Evolutionary conservation across 2,329 filamentous ascomycete genomes (phyloP).

Genomic region (Hysterium pulicare): DNA sequence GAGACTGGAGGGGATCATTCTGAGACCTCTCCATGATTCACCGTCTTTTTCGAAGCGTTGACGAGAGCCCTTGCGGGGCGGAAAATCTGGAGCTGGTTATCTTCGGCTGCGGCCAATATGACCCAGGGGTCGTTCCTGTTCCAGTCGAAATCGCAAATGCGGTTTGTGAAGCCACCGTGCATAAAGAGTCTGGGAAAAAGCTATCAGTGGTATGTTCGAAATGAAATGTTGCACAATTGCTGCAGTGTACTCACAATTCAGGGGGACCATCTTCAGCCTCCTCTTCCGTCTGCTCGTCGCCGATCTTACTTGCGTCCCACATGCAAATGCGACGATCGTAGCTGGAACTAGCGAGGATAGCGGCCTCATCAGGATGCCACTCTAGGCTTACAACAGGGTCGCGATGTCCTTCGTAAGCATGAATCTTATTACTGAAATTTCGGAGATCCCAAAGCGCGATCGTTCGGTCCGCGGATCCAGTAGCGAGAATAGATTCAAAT

Average conservation of each 20-base stretch:
- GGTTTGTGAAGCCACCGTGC: slow-evolving; percentile 97
- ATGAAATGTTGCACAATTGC: background rate
- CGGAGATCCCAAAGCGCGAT: slow-evolving; percentile 94
- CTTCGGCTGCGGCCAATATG: slow-evolving; percentile 90
- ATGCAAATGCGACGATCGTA: slow-evolving; percentile 93
- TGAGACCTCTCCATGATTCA: slow-evolving; percentile 38
- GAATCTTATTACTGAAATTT: slow-evolving; percentile 84
- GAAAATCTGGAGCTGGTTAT: slow-evolving; percentile 92
- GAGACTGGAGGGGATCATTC: slow-evolving; percentile 18
- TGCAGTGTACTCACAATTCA: slow-evolving; percentile 68
- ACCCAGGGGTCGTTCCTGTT: slow-evolving; percentile 97
- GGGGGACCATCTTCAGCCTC: slow-evolving; percentile 93
- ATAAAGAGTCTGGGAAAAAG: slow-evolving; percentile 71
- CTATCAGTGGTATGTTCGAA: slow-evolving; percentile 18
- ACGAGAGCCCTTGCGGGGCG: slow-evolving; percentile 37
- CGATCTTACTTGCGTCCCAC: slow-evolving; percentile 90
- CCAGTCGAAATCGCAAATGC: slow-evolving; percentile 96
- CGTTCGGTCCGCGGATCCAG: slow-evolving; percentile 91
- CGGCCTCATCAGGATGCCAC: slow-evolving; percentile 90
- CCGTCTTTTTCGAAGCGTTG: slow-evolving; percentile 27
- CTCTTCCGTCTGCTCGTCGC: slow-evolving; percentile 91
- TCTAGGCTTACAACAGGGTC: slow-evolving; percentile 88
- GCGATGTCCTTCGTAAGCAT: slow-evolving; percentile 82
- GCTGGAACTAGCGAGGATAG: slow-evolving; percentile 84
- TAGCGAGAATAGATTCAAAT: slow-evolving; percentile 85